A percentile compares a stretch with the other conserved stretches of the same genome.
Evolutionary conservation across 768 basidiomycete species (phyloP).

Genomic region (Collybia mongolica): DNA sequence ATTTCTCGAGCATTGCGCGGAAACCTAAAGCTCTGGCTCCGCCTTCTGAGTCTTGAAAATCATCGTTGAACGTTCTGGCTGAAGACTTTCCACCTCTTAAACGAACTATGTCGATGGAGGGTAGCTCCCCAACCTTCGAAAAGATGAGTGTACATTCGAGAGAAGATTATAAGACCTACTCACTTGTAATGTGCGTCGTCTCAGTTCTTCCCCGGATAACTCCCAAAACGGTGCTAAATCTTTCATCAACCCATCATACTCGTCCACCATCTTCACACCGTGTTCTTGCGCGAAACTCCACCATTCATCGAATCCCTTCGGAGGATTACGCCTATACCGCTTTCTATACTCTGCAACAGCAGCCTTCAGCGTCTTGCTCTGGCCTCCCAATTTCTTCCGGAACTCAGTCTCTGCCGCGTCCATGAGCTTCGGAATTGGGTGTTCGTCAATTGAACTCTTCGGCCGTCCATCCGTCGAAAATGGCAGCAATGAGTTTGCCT

Average conservation of each 20-base stretch:
- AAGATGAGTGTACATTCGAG: not conserved
- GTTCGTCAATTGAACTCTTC: conserved; percentile 26
- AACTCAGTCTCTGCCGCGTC: conserved; percentile 78
- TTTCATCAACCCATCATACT: conserved; percentile 77
- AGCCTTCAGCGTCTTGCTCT: conserved; percentile 75
- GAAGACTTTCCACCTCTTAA: conserved; percentile 61
- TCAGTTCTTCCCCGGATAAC: conserved; percentile 68
- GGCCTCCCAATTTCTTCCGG: conserved; percentile 59
- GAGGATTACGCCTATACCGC: conserved; percentile 78
- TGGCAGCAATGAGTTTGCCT: conserved; percentile 14
- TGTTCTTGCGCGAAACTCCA: conserved; percentile 76
- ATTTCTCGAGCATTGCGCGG: conserved; percentile 69
- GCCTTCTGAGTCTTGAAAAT: conserved; percentile 63
- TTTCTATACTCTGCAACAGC: conserved; percentile 83
- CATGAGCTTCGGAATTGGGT: conserved; percentile 88
- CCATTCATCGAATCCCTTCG: conserved; percentile 91
- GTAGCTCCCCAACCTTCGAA: conserved; percentile 67
- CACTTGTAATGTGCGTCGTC: conserved; percentile 62
- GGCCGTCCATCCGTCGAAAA: conserved; percentile 12
- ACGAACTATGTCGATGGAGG: conserved; percentile 87
- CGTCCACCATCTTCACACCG: conserved; percentile 80
- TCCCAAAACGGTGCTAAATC: conserved; percentile 88
- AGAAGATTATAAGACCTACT: conserved; percentile 10
- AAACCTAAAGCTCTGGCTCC: conserved; percentile 81
- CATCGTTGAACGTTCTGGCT: conserved; percentile 58